Evolutionary conservation across 768 basidiomycete genomes (phyloP), one percentile per base, ranked within the genome.

Genomic region (Lactarius trivialis): DNA sequence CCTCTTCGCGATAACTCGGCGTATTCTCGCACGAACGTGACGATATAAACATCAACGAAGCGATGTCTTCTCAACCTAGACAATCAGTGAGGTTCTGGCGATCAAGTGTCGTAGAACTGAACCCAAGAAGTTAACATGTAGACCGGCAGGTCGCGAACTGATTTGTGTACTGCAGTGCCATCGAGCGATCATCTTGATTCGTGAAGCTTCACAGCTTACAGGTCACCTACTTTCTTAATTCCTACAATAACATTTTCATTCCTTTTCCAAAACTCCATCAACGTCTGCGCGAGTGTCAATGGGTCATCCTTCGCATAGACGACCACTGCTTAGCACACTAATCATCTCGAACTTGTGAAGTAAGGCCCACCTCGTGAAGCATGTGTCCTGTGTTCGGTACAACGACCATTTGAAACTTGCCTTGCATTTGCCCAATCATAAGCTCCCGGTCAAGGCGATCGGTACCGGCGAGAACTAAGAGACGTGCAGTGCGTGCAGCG

Each of bases 361-460:
- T 2, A 21, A 24, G 14, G 71, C 82, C 50, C 58, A 93, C 93
- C 80, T 98, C 96, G 51, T 98, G 96, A 26, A 99, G 71, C 77
- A 97, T 90, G 70, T 99, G 97, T 0, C 97, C 96, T 0, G 92
- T 91, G 36, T 86, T 85, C 9, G 85, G 82, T 63, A 96, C 81
- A 39, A 99, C 93, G 26, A 82, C 86, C 72, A 98, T 81, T 74
- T 98, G 96, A 74, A 98, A 99, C 72, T 97, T 98, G 34, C 84
- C 82, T 70, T 79, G 84, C 84, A 85, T 85, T 70, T 85, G 85
- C 0, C 83, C 97, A 55, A 98, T 93, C 88, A 96, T 97, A 51
- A 99, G 80, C 67, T 92, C 86, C 68, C 84, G 88, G 70, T 99
- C 97, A 4, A 98, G 82, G 19, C 94, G 80, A 68, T 99, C 97